Percentiles rank a stretch among this genome's conserved stretches.
These are phyloP conservation scores for Leishmania martiniquensis DNA, from an alignment of 208 protist species.

Conservation along the genomic window DNA sequence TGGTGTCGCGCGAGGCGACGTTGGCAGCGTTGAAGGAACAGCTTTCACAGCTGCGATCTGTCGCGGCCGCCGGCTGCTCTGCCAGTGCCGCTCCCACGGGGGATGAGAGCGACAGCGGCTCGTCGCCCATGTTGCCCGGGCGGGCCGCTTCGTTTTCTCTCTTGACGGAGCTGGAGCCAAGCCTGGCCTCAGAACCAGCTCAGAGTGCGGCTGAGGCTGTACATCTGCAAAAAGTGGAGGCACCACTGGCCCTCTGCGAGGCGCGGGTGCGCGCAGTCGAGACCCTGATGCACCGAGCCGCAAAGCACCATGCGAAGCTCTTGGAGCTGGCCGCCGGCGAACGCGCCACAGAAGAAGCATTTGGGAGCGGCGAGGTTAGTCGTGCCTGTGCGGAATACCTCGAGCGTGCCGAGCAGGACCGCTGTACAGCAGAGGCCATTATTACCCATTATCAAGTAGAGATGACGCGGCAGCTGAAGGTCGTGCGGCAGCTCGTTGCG, in stretches of 20 bases:
- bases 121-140: not conserved
- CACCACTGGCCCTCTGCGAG: slow-evolving; percentile 22
- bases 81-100: not conserved
- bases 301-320: slow-evolving; percentile 20
- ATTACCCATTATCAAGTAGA: slow-evolving; percentile 21
- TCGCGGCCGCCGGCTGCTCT: not conserved
- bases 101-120: not conserved
- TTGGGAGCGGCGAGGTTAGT: not conserved
- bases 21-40: slow-evolving; percentile 7
- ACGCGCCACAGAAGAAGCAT: slow-evolving; percentile 1
- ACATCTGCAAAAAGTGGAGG: slow-evolving; percentile 3
- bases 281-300: slow-evolving; percentile 9
- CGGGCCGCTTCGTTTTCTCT: slow-evolving; percentile 12
- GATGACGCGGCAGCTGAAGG: slow-evolving; percentile 32
- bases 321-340: slow-evolving; percentile 8
- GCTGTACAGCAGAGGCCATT: slow-evolving; percentile 12
- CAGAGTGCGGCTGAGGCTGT: not conserved
- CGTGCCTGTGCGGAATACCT: slow-evolving; percentile 14
- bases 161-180: slow-evolving; percentile 28
- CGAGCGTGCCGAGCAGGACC: slow-evolving; percentile 18
- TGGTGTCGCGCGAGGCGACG: not conserved
- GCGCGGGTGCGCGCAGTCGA: slow-evolving; percentile 6
- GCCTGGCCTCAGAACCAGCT: slow-evolving; percentile 3
- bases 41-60: slow-evolving; percentile 7
- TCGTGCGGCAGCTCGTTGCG: slow-evolving; percentile 23